A percentile compares a stretch with the other conserved stretches of the same genome.
phyloP scores from a whole-genome alignment of 2,329 filamentous ascomycete species.

The Cryoendolithus antarcticus region DNA sequence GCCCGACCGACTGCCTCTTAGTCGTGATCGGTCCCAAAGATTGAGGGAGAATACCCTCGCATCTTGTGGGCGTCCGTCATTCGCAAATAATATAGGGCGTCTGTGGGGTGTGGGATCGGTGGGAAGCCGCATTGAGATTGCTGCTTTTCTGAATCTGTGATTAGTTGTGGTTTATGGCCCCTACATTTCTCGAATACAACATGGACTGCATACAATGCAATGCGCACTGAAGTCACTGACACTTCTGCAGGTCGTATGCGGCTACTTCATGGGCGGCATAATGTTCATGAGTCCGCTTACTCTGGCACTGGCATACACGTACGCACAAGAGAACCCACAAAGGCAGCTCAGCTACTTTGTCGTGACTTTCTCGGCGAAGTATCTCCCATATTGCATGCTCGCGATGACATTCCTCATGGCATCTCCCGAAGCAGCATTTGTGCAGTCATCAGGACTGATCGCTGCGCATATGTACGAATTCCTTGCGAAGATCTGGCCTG shows the following conservation, averaged over 20 bases:
- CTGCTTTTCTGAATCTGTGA: slow-evolving; percentile 42
- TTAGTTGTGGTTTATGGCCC: slow-evolving; percentile 48
- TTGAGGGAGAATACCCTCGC: slow-evolving; percentile 42
- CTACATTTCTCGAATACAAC: slow-evolving; percentile 39
- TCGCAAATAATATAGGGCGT: slow-evolving; percentile 35
- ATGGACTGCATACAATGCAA: neutral
- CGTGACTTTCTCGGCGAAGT: slow-evolving; percentile 69
- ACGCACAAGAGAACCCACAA: slow-evolving; percentile 72
- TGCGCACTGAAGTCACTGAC: slow-evolving; percentile 11
- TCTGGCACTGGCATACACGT: slow-evolving; percentile 73
- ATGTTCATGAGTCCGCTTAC: slow-evolving; percentile 51
- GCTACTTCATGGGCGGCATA: slow-evolving; percentile 37
- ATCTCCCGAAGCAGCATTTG: slow-evolving; percentile 43
- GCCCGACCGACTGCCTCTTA: slow-evolving; percentile 38
- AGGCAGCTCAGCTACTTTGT: slow-evolving; percentile 68
- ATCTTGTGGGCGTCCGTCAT: slow-evolving; percentile 36
- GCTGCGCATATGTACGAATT: slow-evolving; percentile 90
- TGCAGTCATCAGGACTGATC: slow-evolving; percentile 65
- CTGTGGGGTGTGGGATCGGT: slow-evolving; percentile 39
- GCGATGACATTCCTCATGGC: slow-evolving; percentile 58
- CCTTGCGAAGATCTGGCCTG: slow-evolving; percentile 72
- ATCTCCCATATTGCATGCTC: slow-evolving; percentile 70
- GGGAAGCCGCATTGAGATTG: slow-evolving; percentile 41
- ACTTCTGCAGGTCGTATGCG: slow-evolving; percentile 20
- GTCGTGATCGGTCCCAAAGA: slow-evolving; percentile 44